phyloP scores from a whole-genome alignment of 768 basidiomycete genomes.

The Piloderma croceum region DNA sequence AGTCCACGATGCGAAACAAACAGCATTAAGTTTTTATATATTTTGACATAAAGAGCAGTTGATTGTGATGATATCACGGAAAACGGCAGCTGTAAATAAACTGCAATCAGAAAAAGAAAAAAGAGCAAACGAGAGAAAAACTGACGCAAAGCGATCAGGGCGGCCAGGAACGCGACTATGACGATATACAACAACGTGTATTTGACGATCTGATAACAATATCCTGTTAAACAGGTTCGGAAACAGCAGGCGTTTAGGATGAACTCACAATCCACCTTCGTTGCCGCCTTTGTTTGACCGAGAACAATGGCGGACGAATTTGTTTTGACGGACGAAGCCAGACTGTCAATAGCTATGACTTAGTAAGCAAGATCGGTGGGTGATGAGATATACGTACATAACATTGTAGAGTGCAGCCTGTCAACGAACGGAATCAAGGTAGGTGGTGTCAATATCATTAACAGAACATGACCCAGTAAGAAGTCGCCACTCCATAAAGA shows the following conservation, averaged over 20 bases:
- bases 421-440: constrained; percentile 84
- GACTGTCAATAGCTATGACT: constrained; percentile 41
- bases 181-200: constrained; percentile 80
- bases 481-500: constrained; percentile 96
- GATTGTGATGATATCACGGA: constrained; percentile 74
- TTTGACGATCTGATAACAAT: constrained; percentile 59
- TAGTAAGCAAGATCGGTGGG: too few relatives aligned
- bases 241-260: not conserved
- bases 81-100: constrained; percentile 58
- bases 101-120: constrained; percentile 11
- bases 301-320: constrained; percentile 89
- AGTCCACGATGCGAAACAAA: too few relatives aligned
- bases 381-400: constrained; percentile 52
- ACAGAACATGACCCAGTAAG: constrained; percentile 74
- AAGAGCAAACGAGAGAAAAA: constrained; percentile 16
- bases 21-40: constrained; percentile 73
- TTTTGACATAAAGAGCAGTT: constrained; percentile 80
- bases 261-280: constrained; percentile 79
- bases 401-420: constrained; percentile 86
- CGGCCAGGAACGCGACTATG: constrained; percentile 70
- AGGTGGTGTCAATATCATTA: constrained; percentile 83
- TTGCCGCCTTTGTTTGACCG: constrained; percentile 88
- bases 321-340: constrained; percentile 95
- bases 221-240: constrained; percentile 8
- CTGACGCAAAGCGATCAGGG: constrained; percentile 80